phyloP scores from a whole-genome alignment of 2,329 filamentous ascomycete genomes.

The Zymoseptoria passerinii region DNA sequence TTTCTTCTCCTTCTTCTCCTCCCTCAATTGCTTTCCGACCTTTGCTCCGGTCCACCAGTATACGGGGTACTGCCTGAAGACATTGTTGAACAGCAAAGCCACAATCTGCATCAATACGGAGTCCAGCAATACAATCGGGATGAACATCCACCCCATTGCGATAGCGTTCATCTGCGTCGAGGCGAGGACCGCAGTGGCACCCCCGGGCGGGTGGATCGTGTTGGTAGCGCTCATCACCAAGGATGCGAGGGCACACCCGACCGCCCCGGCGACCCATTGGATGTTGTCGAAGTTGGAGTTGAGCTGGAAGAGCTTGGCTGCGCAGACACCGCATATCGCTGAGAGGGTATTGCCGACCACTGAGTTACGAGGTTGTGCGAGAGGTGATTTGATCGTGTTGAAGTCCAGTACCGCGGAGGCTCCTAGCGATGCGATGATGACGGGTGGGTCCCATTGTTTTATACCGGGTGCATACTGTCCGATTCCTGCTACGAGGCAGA shows the following conservation, averaged over 20 bases:
- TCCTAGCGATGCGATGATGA: constrained; percentile 38
- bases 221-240: constrained; percentile 41
- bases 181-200: constrained; percentile 41
- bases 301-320: constrained; percentile 40
- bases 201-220: constrained; percentile 44
- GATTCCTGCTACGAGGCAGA: constrained; percentile 36
- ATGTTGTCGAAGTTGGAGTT: constrained; percentile 30
- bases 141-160: constrained; percentile 40
- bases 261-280: constrained; percentile 38
- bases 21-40: constrained; percentile 25
- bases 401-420: constrained; percentile 43
- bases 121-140: constrained; percentile 36
- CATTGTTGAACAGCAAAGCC: constrained; percentile 39
- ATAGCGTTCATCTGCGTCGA: constrained; percentile 34
- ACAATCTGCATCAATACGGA: constrained; percentile 36
- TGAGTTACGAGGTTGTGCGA: constrained; percentile 41
- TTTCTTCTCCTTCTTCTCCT: constrained; percentile 11
- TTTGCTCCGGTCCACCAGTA: constrained; percentile 43
- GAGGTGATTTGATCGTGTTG: constrained; percentile 39
- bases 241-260: constrained; percentile 37
- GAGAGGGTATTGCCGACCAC: constrained; percentile 40
- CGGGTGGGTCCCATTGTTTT: constrained; percentile 33
- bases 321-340: constrained; percentile 37
- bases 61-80: constrained; percentile 39
- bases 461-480: constrained; percentile 35